Base-by-base conservation (phyloP, 768 basidiomycete genomes). In the Suillus weaverae region DNA sequence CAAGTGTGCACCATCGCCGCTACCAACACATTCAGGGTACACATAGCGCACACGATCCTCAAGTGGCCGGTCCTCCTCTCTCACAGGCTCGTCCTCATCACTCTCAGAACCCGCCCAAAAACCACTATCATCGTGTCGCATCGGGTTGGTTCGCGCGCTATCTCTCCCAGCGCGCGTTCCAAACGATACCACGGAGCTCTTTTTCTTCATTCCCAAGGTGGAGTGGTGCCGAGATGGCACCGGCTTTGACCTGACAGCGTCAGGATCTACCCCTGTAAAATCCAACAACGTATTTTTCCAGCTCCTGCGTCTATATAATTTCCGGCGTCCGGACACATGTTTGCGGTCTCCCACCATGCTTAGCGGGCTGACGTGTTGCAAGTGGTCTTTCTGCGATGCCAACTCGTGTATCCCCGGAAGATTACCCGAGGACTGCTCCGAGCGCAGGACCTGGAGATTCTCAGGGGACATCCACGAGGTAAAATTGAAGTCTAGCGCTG, bases 401-500 rank as follows among this genome's bases (percentile, higher is more conserved):
- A 90, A 71, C 65, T 87, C 89, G 53, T 80, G 83, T 66, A 96
- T 77, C 1, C 89, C 89, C 33, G 90, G 85, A 16, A 98, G 80
- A 74, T 92, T 86, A 0, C 90, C 87, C 16, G 91, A 89, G 1
- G 94, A 95, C 72, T 94, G 92, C 74, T 99, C 96, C 3, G 90
- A 86, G 61, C 91, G 86, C 16, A 99, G 81, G 35, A 97, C 90
- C 5, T 86, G 88, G 63, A 98, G 81, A 74, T 98, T 88, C 22
- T 85, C 85, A 10, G 88, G 87, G 0, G 91, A 85, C 94, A 95
- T 95, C 97, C 97, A 99, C 26, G 95, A 97, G 0, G 94, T 95
- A 72, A 97, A 98, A 75, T 99, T 98, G 81, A 99, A 99, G 76
- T 99, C 96, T 53, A 99, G 84, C 32, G 91, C 92, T 0, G 96